Evolutionary conservation across 2,329 filamentous ascomycete genomes (phyloP).

Genomic region (Ophiostoma pallidulum): DNA sequence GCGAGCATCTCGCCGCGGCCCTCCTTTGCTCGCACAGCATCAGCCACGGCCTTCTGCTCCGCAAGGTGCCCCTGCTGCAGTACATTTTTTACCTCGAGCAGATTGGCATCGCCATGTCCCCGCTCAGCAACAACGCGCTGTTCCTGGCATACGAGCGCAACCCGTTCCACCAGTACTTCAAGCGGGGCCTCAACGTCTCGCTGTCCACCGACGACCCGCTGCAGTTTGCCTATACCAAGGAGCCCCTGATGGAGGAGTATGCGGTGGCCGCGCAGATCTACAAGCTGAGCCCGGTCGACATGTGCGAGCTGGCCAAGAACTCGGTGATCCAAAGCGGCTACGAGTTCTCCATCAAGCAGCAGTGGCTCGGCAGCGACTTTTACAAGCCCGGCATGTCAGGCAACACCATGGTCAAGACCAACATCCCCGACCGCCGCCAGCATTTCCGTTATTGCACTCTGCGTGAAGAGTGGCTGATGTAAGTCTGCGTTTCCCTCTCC

Average conservation of each 20-base stretch:
- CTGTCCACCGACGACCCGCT: slow-evolving; percentile 93
- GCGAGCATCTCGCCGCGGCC: slow-evolving; percentile 87
- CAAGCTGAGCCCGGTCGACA: slow-evolving; percentile 91
- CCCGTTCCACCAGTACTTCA: slow-evolving; percentile 92
- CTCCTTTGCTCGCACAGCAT: slow-evolving; percentile 93
- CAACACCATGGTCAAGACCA: slow-evolving; percentile 91
- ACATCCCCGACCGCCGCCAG: slow-evolving; percentile 86
- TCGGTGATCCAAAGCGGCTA: slow-evolving; percentile 93
- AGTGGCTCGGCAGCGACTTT: slow-evolving; percentile 79
- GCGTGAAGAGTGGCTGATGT: slow-evolving; percentile 77
- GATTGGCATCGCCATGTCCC: slow-evolving; percentile 99
- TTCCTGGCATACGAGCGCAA: slow-evolving; percentile 97
- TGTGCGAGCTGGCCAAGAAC: slow-evolving; percentile 97
- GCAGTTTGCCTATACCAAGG: slow-evolving; percentile 97
- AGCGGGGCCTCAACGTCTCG: slow-evolving; percentile 87
- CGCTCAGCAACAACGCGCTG: slow-evolving; percentile 91
- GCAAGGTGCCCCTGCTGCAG: slow-evolving; percentile 89
- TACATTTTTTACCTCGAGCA: slow-evolving; percentile 98
- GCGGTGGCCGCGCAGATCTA: slow-evolving; percentile 97
- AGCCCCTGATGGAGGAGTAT: slow-evolving; percentile 96
- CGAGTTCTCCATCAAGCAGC: slow-evolving; percentile 76
- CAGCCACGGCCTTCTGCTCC: slow-evolving; percentile 82
- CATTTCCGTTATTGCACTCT: slow-evolving; percentile 84
- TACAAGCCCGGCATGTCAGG: slow-evolving; percentile 69
- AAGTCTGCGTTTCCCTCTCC: slow-evolving; percentile 34